Evolutionary conservation across 1,284 basidiomycete genomes (phyloP), one percentile per base, ranked within the genome.

Genomic region (Malassezia psittaci): DNA sequence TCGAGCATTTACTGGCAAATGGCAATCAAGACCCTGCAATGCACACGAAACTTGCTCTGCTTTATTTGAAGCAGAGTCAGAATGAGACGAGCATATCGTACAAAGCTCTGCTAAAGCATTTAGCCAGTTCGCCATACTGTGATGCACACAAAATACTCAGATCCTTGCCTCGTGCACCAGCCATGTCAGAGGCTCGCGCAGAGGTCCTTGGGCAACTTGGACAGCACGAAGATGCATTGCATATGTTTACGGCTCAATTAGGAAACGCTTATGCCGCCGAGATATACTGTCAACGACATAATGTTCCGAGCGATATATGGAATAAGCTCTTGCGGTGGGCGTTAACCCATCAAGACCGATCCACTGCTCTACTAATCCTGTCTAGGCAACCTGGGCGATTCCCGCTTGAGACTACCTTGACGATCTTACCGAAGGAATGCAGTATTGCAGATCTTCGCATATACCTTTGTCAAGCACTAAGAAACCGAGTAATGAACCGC

Each of bases 181-280:
- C 48, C 32, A 58, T 66, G 51, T 61, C 64, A 12, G 87, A 93
- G 72, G 88, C 88, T 1, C 83, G 90, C 37, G 93, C 94, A 0
- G 83, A 93, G 52, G 79, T 98, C 3, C 79, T 96, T 4, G 94
- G 93, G 3, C 82, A 87, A 18, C 80, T 96, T 57, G 89, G 88
- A 0, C 83, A 88, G 57, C 90, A 98, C 67, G 88, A 93, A 64
- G 87, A 85, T 57, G 93, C 93, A 0, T 81, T 99, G 21, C 85
- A 88, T 68, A 82, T 94, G 24, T 96, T 96, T 73, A 90, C 91
- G 1, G 86, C 93, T 69, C 82, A 83, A 42, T 78, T 96, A 29
- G 80, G 83, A 35, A 87, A 93, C 69, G 87, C 85, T 71, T 61
- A 77, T 12, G 87, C 87, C 57, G 94, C 94, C 0, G 93, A 96